phyloP scores from a whole-genome alignment of 2,329 filamentous ascomycete genomes.

The Trichoderma asperellum region DNA sequence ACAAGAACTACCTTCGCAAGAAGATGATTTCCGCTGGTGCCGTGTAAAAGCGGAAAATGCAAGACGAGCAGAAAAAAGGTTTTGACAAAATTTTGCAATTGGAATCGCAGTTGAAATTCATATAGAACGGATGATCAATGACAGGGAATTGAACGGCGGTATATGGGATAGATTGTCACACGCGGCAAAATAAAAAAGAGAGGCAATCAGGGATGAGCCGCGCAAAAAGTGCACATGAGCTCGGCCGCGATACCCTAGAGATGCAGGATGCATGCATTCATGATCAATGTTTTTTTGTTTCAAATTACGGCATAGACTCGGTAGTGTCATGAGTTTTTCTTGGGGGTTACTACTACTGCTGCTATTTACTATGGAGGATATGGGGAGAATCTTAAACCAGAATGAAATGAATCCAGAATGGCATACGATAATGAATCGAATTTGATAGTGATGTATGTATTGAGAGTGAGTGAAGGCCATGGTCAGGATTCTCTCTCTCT shows the following conservation, averaged over 20 bases:
- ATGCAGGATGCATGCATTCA: slow-evolving; percentile 36
- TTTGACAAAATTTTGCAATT: slow-evolving; percentile 21
- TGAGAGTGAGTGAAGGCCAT: neutral
- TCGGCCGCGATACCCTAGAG: slow-evolving; percentile 40
- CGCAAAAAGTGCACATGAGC: slow-evolving; percentile 36
- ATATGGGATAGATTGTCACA: slow-evolving; percentile 29
- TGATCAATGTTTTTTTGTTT: slow-evolving; percentile 31
- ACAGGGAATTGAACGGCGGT: slow-evolving; percentile 29
- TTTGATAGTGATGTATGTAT: neutral
- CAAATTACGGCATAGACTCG: slow-evolving; percentile 41
- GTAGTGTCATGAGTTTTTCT: slow-evolving; percentile 34
- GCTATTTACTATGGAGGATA: slow-evolving; percentile 15
- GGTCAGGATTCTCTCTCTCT: too few species aligned
- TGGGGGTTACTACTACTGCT: slow-evolving; percentile 23
- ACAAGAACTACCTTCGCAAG: slow-evolving; percentile 99
- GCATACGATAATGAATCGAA: neutral
- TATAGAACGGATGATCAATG: slow-evolving; percentile 33
- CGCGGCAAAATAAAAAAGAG: slow-evolving; percentile 22
- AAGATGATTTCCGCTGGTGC: slow-evolving; percentile 93
- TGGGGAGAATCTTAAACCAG: neutral
- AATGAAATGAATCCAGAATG: slow-evolving; percentile 31
- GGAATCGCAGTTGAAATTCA: slow-evolving; percentile 29
- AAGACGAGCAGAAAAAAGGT: neutral
- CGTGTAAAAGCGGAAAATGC: slow-evolving; percentile 60
- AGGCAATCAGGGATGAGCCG: slow-evolving; percentile 30